Evolutionary conservation across 179 eudicot genomes (phyloP).

Genomic region (Kewa caespitosa): DNA sequence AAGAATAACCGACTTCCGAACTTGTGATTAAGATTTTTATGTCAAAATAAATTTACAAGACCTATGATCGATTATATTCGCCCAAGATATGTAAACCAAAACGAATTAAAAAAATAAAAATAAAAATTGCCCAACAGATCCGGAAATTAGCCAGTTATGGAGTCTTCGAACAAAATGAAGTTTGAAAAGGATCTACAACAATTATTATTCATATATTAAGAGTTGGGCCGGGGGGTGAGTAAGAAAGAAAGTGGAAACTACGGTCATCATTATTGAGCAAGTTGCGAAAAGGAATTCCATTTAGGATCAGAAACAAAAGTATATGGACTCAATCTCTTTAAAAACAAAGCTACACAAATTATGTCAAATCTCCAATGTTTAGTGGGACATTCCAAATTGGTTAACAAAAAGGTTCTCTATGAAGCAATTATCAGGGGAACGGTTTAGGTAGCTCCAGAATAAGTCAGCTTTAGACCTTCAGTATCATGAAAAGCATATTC

Average conservation of each 20-base stretch:
- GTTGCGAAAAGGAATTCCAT: background rate
- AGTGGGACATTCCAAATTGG: background rate
- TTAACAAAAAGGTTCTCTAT: background rate
- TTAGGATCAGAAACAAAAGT: too few species aligned
- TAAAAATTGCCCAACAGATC: too few species aligned
- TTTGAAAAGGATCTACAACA: too few species aligned
- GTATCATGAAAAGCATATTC: background rate
- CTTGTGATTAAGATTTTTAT: background rate
- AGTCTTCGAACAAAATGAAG: too few species aligned
- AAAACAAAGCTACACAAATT: too few species aligned
- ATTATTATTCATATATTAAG: too few species aligned
- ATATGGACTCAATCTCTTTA: too few species aligned
- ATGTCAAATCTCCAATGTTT: background rate
- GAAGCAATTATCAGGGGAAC: background rate
- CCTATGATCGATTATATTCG: background rate
- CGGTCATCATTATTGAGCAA: background rate
- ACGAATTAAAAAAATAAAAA: background rate
- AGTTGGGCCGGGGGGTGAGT: too few species aligned
- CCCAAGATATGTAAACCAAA: background rate
- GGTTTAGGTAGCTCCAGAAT: constrained; percentile 7
- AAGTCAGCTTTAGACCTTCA: background rate
- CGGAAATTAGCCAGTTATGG: too few species aligned
- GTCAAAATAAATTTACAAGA: background rate
- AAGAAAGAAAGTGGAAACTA: too few species aligned
- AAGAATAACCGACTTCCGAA: background rate